Conservation (phyloP, 768 basidiomycete species). For the Mycena maculata region DNA sequence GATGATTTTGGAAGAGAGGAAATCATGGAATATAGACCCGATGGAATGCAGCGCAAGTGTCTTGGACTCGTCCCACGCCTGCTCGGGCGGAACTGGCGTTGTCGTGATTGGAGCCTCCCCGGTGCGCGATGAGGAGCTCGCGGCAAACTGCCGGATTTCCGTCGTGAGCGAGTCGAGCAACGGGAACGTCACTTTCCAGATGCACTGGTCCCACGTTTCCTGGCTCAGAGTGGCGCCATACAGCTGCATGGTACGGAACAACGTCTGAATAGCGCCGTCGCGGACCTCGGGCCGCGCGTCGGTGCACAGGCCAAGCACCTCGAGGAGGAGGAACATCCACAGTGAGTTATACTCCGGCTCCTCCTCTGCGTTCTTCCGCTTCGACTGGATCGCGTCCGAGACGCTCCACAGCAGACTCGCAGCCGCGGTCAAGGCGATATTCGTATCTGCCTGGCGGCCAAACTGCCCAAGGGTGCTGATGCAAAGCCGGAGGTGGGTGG, state of each 20-base stretch:
- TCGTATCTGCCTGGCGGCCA: constrained; percentile 93
- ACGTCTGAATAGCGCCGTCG: constrained; percentile 93
- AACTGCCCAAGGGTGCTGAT: constrained; percentile 93
- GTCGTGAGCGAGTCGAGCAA: constrained; percentile 77
- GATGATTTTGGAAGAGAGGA: constrained; percentile 80
- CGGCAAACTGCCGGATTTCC: constrained; percentile 61
- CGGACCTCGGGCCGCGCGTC: constrained; percentile 90
- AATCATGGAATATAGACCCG: constrained; percentile 86
- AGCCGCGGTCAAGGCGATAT: constrained; percentile 94
- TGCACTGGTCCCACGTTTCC: constrained; percentile 89
- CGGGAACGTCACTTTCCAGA: constrained; percentile 94
- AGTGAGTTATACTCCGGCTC: constrained; percentile 83
- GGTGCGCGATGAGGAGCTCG: constrained; percentile 20
- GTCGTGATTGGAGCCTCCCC: constrained; percentile 30
- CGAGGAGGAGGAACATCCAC: constrained; percentile 94
- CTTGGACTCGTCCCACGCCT: constrained; percentile 90
- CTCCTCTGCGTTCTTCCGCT: constrained; percentile 71
- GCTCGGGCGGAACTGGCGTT: constrained; percentile 40
- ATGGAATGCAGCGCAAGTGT: constrained; percentile 86
- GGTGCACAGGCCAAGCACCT: constrained; percentile 84
- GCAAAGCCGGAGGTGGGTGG: constrained; percentile 85
- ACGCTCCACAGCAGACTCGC: constrained; percentile 96
- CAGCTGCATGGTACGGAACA: constrained; percentile 93
- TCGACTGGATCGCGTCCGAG: constrained; percentile 92
- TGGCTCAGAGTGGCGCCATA: constrained; percentile 88